These are phyloP conservation scores for Ziziphus jujuba DNA, from an alignment of 306 rosid genomes.

Conservation along the genomic window DNA sequence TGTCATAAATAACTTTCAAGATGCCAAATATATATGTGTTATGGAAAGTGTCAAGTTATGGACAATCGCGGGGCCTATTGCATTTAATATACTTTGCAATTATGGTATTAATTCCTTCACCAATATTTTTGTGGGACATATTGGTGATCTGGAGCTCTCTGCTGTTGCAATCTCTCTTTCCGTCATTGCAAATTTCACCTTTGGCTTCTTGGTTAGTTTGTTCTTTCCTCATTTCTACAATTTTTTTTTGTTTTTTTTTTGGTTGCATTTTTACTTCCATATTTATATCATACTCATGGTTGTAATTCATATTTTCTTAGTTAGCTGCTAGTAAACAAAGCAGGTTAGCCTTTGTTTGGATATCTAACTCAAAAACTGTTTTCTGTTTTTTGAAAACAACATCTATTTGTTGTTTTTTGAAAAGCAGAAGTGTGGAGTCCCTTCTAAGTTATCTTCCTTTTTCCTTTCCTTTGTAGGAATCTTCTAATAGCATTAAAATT, in stretches of 20 bases:
- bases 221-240: background rate
- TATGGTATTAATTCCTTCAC: conserved; percentile 80
- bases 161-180: conserved; percentile 77
- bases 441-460: too few species aligned
- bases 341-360: too few species aligned
- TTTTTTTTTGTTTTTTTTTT: too few species aligned
- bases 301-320: background rate
- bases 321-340: too few species aligned
- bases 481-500: too few species aligned
- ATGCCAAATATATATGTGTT: conserved; percentile 30
- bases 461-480: too few species aligned
- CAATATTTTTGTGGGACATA: conserved; percentile 72
- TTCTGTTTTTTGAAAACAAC: too few species aligned
- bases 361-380: too few species aligned
- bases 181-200: conserved; percentile 74
- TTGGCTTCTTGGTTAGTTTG: conserved; percentile 83
- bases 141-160: conserved; percentile 77
- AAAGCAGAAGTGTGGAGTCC: too few species aligned
- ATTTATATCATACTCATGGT: background rate
- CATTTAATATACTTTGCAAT: conserved; percentile 72
- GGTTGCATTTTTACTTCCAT: background rate
- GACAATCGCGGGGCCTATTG: conserved; percentile 77
- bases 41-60: conserved; percentile 58
- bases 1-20: conserved; percentile 16
- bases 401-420: too few species aligned